phyloP scores from a whole-genome alignment of 1,284 basidiomycete species.

The Ceratobasidium sp. region DNA sequence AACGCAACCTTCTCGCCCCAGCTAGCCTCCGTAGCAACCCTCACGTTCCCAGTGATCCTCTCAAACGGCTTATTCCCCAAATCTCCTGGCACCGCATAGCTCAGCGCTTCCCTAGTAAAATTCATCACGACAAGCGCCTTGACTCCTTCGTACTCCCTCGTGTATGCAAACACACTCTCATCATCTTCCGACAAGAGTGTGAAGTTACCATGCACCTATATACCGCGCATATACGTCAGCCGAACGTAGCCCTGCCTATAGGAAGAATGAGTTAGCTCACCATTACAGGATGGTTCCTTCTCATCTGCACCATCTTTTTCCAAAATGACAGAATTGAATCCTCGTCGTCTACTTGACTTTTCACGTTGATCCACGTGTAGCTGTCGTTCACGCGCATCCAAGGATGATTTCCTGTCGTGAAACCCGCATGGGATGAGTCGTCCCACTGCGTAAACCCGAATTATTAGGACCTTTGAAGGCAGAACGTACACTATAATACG shows the following conservation, averaged over 20 bases:
- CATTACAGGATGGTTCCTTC: slow-evolving; percentile 69
- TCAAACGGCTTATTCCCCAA: slow-evolving; percentile 3
- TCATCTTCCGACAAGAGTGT: slow-evolving; percentile 62
- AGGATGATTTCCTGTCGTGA: slow-evolving; percentile 68
- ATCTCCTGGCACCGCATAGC: slow-evolving; percentile 25
- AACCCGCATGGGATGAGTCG: slow-evolving; percentile 60
- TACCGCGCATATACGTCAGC: slow-evolving; percentile 1
- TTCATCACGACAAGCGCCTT: slow-evolving; percentile 67
- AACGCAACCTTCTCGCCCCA: not conserved
- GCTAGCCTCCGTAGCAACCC: no score
- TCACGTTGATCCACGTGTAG: slow-evolving; percentile 73
- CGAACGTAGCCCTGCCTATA: slow-evolving; percentile 27
- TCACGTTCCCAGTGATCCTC: no score
- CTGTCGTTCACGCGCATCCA: slow-evolving; percentile 87
- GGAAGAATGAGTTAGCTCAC: slow-evolving; percentile 56
- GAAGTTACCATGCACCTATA: slow-evolving; percentile 72
- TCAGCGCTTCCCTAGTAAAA: slow-evolving; percentile 60
- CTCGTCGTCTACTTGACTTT: slow-evolving; percentile 63
- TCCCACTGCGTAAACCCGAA: not conserved
- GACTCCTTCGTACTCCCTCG: slow-evolving; percentile 60
- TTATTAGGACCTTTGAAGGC: not conserved
- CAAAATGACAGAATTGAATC: slow-evolving; percentile 72
- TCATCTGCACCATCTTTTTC: slow-evolving; percentile 65
- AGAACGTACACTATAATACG: slow-evolving; percentile 42
- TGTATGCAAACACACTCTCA: slow-evolving; percentile 70